A percentile compares a stretch with the other conserved stretches of the same genome.
These are phyloP conservation scores for Zygosaccharomyces lentus DNA, from an alignment of 805 yeast genomes.

Conservation along the genomic window DNA sequence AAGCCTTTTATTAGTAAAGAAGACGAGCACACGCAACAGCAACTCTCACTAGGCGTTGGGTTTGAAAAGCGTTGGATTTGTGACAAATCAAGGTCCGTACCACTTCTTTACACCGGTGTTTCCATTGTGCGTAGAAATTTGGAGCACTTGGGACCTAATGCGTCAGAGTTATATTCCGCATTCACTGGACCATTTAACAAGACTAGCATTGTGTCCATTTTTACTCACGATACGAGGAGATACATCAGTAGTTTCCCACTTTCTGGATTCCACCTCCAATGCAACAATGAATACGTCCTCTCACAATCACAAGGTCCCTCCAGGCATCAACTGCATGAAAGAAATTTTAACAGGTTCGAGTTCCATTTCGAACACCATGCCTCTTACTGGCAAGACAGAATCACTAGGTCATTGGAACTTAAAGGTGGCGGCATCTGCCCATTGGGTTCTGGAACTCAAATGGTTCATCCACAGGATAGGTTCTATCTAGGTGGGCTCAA, in stretches of 20 bases:
- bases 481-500: conserved; percentile 69
- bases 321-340: conserved; percentile 24
- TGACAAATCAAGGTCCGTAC: conserved; percentile 17
- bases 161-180: conserved; percentile 10
- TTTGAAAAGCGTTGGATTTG: conserved; percentile 37
- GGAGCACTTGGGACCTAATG: conserved; percentile 49
- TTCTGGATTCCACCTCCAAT: conserved; percentile 40
- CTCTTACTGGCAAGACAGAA: conserved; percentile 41
- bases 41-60: conserved; percentile 48
- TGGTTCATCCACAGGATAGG: conserved; percentile 60
- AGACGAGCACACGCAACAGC: conserved; percentile 16
- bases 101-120: conserved; percentile 48
- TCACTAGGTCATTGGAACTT: conserved; percentile 46
- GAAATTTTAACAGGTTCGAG: conserved; percentile 32
- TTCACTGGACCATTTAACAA: conserved; percentile 56
- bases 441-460: conserved; percentile 22
- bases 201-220: conserved; percentile 42
- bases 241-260: conserved; percentile 42
- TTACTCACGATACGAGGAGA: conserved; percentile 42
- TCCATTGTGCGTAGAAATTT: conserved; percentile 55
- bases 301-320: conserved; percentile 31
- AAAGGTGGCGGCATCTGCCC: conserved; percentile 51
- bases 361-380: conserved; percentile 29
- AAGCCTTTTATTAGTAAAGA: conserved; percentile 12
- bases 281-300: conserved; percentile 46